These are phyloP conservation scores for Nyctanthes arbortristis DNA, from an alignment of 257 asterid species.

Conservation along the genomic window DNA sequence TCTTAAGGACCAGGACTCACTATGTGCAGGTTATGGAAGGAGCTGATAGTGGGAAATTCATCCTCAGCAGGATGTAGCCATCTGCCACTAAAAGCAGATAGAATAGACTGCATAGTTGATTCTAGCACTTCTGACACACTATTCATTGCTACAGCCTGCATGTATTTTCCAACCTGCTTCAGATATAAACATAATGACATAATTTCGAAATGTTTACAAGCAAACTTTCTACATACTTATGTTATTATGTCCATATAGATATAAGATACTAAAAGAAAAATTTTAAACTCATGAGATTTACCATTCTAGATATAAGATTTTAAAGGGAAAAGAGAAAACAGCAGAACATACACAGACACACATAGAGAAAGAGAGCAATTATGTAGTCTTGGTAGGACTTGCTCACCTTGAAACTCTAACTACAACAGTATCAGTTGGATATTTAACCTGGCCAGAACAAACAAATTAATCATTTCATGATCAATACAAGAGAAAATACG, in stretches of 20 bases:
- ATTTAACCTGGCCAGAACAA: slow-evolving; percentile 59
- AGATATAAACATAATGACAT: slow-evolving; percentile 50
- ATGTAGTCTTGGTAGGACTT: slow-evolving; percentile 21
- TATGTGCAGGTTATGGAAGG: slow-evolving; percentile 88
- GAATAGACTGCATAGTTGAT: slow-evolving; percentile 72
- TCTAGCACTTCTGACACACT: slow-evolving; percentile 38
- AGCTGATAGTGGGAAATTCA: slow-evolving; percentile 53
- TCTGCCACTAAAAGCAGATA: slow-evolving; percentile 85
- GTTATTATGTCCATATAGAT: too few species aligned
- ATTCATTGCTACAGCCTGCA: slow-evolving; percentile 33
- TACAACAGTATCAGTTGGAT: slow-evolving; percentile 66
- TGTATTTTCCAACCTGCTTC: slow-evolving; percentile 58
- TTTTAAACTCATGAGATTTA: background rate
- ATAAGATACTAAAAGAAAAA: background rate
- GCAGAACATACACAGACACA: background rate
- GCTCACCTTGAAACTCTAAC: slow-evolving; percentile 65
- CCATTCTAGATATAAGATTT: too few species aligned
- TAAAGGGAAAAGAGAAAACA: too few species aligned
- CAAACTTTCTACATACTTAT: slow-evolving; percentile 15
- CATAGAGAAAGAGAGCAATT: background rate
- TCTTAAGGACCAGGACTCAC: slow-evolving; percentile 52
- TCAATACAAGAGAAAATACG: slow-evolving; percentile 6
- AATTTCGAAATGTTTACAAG: slow-evolving; percentile 33
- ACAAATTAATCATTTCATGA: slow-evolving; percentile 17
- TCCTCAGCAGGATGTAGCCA: slow-evolving; percentile 66